A percentile compares a stretch with the other conserved stretches of the same genome.
Evolutionary conservation across 169 alveolate genomes (phyloP).

Genomic region (Eimeria nieschulzi): DNA sequence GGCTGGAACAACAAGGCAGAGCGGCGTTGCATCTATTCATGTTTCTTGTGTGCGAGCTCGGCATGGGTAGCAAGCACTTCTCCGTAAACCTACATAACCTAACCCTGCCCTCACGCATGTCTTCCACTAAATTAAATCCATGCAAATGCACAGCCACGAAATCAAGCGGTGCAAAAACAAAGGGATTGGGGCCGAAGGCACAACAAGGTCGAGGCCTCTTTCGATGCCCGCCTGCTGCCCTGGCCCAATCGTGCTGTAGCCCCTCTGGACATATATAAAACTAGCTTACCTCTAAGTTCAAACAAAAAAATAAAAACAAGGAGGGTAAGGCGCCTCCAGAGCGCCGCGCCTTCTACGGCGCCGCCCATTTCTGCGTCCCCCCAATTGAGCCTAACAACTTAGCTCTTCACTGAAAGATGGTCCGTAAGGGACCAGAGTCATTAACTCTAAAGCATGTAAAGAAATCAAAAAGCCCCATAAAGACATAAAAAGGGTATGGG

Average conservation of each 20-base stretch:
- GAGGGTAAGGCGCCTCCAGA: neutral
- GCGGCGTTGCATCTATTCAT: too few relatives aligned
- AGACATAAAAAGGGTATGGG: neutral
- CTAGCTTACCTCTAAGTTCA: neutral
- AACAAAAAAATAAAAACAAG: neutral
- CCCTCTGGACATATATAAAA: neutral
- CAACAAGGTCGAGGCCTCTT: neutral
- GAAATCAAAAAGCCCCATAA: neutral
- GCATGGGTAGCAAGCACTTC: too few relatives aligned
- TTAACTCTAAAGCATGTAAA: neutral
- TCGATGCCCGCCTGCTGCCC: neutral
- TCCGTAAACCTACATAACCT: too few relatives aligned
- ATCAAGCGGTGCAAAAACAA: neutral
- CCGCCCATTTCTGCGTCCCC: constrained; percentile 13
- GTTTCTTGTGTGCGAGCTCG: too few relatives aligned
- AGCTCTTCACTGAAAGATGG: neutral
- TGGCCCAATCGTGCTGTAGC: neutral
- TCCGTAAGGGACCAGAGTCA: neutral
- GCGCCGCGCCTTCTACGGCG: neutral
- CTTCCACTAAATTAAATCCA: neutral
- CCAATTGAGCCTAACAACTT: neutral
- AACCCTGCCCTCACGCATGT: neutral
- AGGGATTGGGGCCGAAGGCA: neutral
- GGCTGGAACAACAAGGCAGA: too few relatives aligned
- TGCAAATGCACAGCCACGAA: neutral